These are phyloP conservation scores for Coemansia sp. DNA, from an alignment of 192 early-diverging fungal species.

Conservation along the genomic window DNA sequence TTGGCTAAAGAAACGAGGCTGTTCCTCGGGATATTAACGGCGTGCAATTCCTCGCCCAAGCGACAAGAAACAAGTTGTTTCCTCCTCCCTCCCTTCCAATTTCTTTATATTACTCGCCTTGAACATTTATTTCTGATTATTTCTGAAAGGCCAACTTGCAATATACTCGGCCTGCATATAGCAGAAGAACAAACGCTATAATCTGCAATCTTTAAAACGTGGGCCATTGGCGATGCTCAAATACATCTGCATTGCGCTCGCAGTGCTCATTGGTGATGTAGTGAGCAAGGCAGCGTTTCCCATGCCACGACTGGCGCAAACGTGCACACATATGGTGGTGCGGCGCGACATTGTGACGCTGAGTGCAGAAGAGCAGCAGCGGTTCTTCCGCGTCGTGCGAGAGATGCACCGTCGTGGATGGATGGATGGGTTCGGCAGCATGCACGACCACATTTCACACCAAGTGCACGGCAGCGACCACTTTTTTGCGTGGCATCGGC, in stretches of 20 bases:
- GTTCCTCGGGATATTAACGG: no score
- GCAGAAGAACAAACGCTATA: neutral
- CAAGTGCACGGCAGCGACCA: constrained; percentile 56
- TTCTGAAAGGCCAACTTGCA: neutral
- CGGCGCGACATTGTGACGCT: constrained; percentile 42
- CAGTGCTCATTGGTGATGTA: constrained; percentile 20
- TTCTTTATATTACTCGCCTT: neutral
- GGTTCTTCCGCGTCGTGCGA: constrained; percentile 38
- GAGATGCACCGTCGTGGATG: constrained; percentile 57
- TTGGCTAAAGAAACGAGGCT: neutral
- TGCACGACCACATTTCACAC: constrained; percentile 55
- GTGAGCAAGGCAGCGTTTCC: constrained; percentile 41
- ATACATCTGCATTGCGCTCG: constrained; percentile 39
- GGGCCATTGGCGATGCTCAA: constrained; percentile 19
- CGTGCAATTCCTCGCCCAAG: no score
- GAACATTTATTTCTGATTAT: constrained; percentile 5
- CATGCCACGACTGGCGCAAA: constrained; percentile 33
- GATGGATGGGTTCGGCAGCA: constrained; percentile 57
- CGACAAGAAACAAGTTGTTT: no score
- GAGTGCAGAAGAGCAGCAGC: constrained; percentile 26
- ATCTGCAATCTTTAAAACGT: no score
- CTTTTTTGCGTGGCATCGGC: constrained; percentile 60
- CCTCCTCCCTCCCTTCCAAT: neutral
- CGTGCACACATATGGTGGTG: constrained; percentile 33
- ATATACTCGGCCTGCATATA: neutral